phyloP scores from a whole-genome alignment of 495 filamentous ascomycete genomes.

The Penicillium steckii region DNA sequence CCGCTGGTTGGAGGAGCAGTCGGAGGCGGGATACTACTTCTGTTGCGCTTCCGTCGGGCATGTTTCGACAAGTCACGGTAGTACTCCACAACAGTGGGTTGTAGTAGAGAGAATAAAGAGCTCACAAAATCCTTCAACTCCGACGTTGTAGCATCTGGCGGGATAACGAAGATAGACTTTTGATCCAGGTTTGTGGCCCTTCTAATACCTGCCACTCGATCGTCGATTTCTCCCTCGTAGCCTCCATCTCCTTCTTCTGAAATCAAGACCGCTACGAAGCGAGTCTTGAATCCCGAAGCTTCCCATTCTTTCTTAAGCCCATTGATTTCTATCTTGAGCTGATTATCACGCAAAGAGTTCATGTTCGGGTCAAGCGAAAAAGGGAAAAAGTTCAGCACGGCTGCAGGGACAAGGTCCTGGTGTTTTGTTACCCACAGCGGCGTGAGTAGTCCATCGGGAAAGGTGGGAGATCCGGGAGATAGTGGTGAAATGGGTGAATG shows the following conservation, averaged over 20 bases:
- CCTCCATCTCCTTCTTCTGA: conserved; percentile 61
- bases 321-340: conserved; percentile 86
- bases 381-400: conserved; percentile 72
- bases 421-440: conserved; percentile 83
- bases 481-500: conserved; percentile 90
- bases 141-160: conserved; percentile 58
- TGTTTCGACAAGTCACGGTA: conserved; percentile 91
- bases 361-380: conserved; percentile 68
- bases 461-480: conserved; percentile 73
- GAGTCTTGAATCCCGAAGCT: conserved; percentile 69
- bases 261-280: conserved; percentile 73
- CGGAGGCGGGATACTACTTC: conserved; percentile 71
- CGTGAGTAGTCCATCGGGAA: conserved; percentile 83
- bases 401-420: conserved; percentile 73
- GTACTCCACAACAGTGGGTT: conserved; percentile 70
- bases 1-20: conserved; percentile 81
- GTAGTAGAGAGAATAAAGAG: conserved; percentile 57
- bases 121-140: conserved; percentile 63
- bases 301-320: conserved; percentile 62
- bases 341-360: conserved; percentile 74
- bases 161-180: conserved; percentile 76
- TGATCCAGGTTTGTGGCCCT: conserved; percentile 75
- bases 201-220: conserved; percentile 72
- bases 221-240: conserved; percentile 63
- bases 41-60: conserved; percentile 74